Conservation (phyloP, 2,329 filamentous ascomycete genomes). For the Beauveria asiatica region DNA sequence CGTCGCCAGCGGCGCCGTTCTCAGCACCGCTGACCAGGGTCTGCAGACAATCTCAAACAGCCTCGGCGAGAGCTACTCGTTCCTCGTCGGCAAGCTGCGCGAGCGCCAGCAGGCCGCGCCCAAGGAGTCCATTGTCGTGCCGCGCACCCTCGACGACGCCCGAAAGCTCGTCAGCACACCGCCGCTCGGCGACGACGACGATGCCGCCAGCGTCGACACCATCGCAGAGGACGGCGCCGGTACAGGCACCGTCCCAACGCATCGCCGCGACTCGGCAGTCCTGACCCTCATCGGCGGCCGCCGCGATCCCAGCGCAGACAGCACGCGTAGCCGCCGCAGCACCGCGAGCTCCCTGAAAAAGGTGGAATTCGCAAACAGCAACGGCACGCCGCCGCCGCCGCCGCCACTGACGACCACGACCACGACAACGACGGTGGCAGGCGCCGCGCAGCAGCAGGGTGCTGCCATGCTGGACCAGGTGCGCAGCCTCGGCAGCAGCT, state of each 20-base stretch:
- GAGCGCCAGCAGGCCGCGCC: conserved; percentile 45
- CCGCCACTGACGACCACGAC: background rate
- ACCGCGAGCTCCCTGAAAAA: conserved; percentile 48
- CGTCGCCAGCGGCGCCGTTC: conserved; percentile 73
- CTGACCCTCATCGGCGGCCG: conserved; percentile 64
- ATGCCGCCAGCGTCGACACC: conserved; percentile 49
- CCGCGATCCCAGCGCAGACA: conserved; percentile 72
- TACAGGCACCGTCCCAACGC: conserved; percentile 30
- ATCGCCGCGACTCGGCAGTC: conserved; percentile 45
- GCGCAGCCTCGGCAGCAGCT: conserved; percentile 67
- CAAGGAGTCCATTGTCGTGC: conserved; percentile 50
- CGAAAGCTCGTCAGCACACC: conserved; percentile 76
- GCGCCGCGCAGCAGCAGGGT: conserved; percentile 26
- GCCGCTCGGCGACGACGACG: conserved; percentile 38
- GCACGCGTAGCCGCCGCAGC: conserved; percentile 56
- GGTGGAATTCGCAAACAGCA: conserved; percentile 41
- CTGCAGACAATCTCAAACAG: conserved; percentile 88
- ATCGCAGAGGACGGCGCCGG: conserved; percentile 28
- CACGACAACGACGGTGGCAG: conserved; percentile 14
- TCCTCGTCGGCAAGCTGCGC: conserved; percentile 79
- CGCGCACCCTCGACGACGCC: conserved; percentile 88
- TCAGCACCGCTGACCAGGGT: conserved; percentile 83
- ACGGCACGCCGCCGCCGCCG: background rate
- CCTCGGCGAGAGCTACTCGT: conserved; percentile 86
- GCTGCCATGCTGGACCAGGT: conserved; percentile 71